Evolutionary conservation across 1,284 basidiomycete genomes (phyloP), one percentile per base, ranked within the genome.

Genomic region (Cutaneotrichosporon cavernicola): DNA sequence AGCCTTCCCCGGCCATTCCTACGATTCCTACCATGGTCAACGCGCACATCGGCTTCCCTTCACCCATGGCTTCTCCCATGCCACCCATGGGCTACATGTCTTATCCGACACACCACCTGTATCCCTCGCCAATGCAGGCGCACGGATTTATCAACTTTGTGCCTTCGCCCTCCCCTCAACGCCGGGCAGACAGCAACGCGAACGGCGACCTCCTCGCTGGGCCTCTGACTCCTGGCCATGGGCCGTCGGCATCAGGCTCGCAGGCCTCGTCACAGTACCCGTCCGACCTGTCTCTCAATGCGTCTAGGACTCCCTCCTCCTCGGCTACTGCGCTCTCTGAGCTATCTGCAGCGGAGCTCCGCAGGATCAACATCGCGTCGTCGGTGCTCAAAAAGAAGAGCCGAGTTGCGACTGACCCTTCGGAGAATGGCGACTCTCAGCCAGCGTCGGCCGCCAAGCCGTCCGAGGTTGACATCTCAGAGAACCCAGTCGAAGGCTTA

Each of bases 321-420:
- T 59, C 66, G 7, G 40, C 50, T 5, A 55, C 40, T 18, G 59
- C 53, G 10, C 30, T 50, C 2, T 58, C 58, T 5, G 62, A 63
- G 21, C 61, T 67, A 30, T 63, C 67, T 0, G 66, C 67, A 1
- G 66, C 69, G n/a, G 73, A 73, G 58, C 62, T 73, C 14, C 68
- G 75, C 31, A 67, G 73, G n/a, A 59, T 70, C 30, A 71, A 70
- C 56, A 75, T 78, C 18, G 72, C 72, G 30, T 69, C 70, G 7
- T 72, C 65, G 0, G 75, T 78, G 2, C 58, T 76, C 53, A 78
- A 73, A 63, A 72, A 69, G 64, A 78, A 76, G 63, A 68, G 56
- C 36, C 49, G 61, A 21, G 55, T 38, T 22, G 22, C 50, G 50
- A 49, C 49, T 9, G 61, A 57, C 30, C 38, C 51, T 14, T 70